Base-by-base conservation (phyloP, 768 basidiomycete genomes). In the Termitomyces sp. region DNA sequence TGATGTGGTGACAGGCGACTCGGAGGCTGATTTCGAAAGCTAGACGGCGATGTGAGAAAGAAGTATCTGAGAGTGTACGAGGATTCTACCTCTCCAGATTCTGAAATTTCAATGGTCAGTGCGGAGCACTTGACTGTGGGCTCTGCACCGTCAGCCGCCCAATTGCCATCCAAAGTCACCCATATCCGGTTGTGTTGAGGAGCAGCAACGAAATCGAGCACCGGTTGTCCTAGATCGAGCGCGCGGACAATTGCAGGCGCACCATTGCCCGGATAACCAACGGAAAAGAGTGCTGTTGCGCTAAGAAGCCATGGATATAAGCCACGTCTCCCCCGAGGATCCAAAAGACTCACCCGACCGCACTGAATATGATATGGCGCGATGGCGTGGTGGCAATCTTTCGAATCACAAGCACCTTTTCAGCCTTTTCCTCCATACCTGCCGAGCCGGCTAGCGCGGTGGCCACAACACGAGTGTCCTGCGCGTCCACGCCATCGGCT, bases 281-380 rank as follows among this genome's bases (percentile, higher is more conserved):
- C 69, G 49, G 70, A 74, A 67, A 91, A 92, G 10, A 93, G 63
- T 0, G 89, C 88, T 1, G 85, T 84, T 3, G 83, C 80, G 19
- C 91, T 92, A 54, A 54, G 48, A 41, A 26, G 47, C 21, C 37
- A 21, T 7, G 30, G 2, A 23, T 43, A 12, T 10, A 40, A 35
- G 42, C 44, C 37, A 40, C 10, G 37, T n/a, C 6, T 45, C 31
- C 38, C n/a, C 44, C 33, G n/a, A 21, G 9, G 15, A 31, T 19
- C 3, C 12, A 9, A 43, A 14, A 8, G 35, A 33, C 85, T 46
- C 63, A 93, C 91, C 91, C 91, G 53, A 89, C 76, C 5, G 77
- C 87, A 57, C 75, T 86, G 66, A 92, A 93, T 5, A 91, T 58
- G 14, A 91, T 61, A 59, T 76, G 70, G 5, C 66, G 68, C 3